Percentiles rank a stretch among this genome's conserved stretches.
Evolutionary conservation across 192 early-diverging fungal genomes (phyloP).

Genomic region (Coemansia biformis): DNA sequence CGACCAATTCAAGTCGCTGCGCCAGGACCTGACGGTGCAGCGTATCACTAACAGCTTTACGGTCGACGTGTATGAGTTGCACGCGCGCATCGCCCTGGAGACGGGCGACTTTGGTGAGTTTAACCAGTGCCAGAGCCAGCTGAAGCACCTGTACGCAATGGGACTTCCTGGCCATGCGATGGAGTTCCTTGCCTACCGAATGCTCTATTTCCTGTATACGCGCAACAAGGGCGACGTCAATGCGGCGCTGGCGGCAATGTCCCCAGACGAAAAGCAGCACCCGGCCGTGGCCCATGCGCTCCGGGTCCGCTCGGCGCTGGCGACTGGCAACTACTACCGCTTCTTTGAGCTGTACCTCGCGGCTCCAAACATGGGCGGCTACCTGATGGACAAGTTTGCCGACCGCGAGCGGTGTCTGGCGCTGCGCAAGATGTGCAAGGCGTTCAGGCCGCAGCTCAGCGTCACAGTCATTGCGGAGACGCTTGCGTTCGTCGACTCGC

Average conservation of each 20-base stretch:
- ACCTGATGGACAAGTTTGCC: conserved; percentile 89
- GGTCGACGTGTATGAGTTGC: conserved; percentile 87
- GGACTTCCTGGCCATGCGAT: conserved; percentile 67
- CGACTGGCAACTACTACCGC: conserved; percentile 77
- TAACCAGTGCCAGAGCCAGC: conserved; percentile 95
- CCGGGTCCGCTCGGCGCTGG: conserved; percentile 70
- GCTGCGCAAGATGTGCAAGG: conserved; percentile 69
- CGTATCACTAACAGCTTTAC: conserved; percentile 91
- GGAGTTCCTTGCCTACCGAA: conserved; percentile 92
- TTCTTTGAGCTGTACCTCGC: conserved; percentile 74
- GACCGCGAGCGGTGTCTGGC: conserved; percentile 79
- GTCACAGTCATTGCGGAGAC: conserved; percentile 55
- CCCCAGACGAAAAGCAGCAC: conserved; percentile 59
- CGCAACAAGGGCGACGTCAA: conserved; percentile 83
- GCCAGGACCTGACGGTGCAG: conserved; percentile 97
- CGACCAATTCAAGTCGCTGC: conserved; percentile 93
- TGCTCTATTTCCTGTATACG: conserved; percentile 87
- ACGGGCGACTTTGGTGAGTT: conserved; percentile 96
- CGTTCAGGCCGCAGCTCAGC: conserved; percentile 51
- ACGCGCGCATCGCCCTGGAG: conserved; percentile 94
- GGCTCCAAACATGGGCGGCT: conserved; percentile 82
- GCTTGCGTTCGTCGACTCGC: conserved; percentile 58
- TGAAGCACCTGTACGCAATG: conserved; percentile 78
- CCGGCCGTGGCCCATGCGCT: conserved; percentile 75
- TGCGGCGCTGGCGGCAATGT: conserved; percentile 66